These are phyloP conservation scores for Luvunga scandens DNA, from an alignment of 345 rosid species.

Conservation along the genomic window DNA sequence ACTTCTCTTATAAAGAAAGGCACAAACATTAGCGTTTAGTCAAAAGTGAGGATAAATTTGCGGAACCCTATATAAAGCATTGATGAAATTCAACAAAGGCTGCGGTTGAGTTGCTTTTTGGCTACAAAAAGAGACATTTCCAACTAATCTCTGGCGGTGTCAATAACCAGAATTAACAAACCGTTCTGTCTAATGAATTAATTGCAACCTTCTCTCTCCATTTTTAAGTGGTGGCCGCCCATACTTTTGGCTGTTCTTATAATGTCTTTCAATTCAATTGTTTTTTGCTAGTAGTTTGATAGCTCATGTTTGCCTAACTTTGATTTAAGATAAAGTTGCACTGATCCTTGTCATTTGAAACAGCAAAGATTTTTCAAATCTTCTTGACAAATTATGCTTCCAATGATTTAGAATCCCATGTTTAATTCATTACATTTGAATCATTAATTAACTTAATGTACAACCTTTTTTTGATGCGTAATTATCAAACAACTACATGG, in stretches of 20 bases:
- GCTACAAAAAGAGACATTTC: slow-evolving; percentile 9
- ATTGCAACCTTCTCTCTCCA: not conserved
- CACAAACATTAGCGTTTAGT: no score
- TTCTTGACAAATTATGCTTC: not conserved
- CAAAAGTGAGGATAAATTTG: not conserved
- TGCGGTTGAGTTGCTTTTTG: slow-evolving; percentile 17
- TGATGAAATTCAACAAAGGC: slow-evolving; percentile 30
- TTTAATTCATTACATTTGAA: not conserved
- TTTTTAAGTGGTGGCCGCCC: slow-evolving; percentile 9
- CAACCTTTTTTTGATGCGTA: not conserved
- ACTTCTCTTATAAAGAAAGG: not conserved
- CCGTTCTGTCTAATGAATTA: not conserved
- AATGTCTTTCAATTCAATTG: not conserved
- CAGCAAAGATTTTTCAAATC: not conserved
- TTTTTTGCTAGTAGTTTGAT: not conserved
- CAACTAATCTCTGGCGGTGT: slow-evolving; percentile 17
- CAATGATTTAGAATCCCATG: not conserved
- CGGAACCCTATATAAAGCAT: not conserved
- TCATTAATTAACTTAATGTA: not conserved
- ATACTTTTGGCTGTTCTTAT: not conserved
- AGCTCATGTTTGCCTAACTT: not conserved
- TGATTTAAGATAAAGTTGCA: not conserved
- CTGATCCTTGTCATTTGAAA: not conserved
- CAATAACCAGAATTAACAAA: not conserved
- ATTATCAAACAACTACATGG: no score